Base-by-base conservation (phyloP, 2,329 filamentous ascomycete genomes). In the Clarireedia homoeocarpa region DNA sequence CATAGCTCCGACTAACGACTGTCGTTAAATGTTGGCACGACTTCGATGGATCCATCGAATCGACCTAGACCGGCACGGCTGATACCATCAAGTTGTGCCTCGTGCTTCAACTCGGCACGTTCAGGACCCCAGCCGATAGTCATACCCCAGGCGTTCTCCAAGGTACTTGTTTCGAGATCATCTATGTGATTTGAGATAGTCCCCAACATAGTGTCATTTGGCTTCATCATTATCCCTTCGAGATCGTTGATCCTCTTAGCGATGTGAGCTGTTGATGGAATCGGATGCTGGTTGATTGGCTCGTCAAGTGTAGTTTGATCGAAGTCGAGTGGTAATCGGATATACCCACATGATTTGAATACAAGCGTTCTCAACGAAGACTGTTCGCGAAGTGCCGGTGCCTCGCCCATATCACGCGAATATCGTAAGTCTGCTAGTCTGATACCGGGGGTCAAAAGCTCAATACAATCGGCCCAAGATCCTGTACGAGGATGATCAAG, bases 401-500 rank as follows among this genome's bases (percentile, higher is more conserved):
- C 64, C 6, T 57, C 65, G 51, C 64, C 62, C 60, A 68, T 65
- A 40, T 71, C 71, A 51, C 67, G 65, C 6, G 64, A 59, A 24
- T 71, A 67, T 14, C 72, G 69, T 39, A 75, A 72, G 57, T 75
- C 71, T 44, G 65, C 65, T 34, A 78, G 67, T 15, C 72, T 75
- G 2, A 64, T 66, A 14, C 76, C 74, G 2, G 79, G 78, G 0
- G 76, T 79, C 49, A 81, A 72, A 10, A 62, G 65, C 60, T 81
- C 73, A 53, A 82, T 73, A 24, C 79, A 62, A 6, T 73, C 64
- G 20, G 74, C 66, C 80, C 79, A 82, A 15, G 75, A 79, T 9
- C 75, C 75, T 46, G 63, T 60, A 26, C 65, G 64, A 51, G 39
- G 77, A 72, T 44, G 70, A 30, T 68, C 58, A 67, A 73, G 54